A percentile compares a stretch with the other conserved stretches of the same genome.
phyloP scores from a whole-genome alignment of 352 stramenopile species.

The Phytophthora fragariaefolia region DNA sequence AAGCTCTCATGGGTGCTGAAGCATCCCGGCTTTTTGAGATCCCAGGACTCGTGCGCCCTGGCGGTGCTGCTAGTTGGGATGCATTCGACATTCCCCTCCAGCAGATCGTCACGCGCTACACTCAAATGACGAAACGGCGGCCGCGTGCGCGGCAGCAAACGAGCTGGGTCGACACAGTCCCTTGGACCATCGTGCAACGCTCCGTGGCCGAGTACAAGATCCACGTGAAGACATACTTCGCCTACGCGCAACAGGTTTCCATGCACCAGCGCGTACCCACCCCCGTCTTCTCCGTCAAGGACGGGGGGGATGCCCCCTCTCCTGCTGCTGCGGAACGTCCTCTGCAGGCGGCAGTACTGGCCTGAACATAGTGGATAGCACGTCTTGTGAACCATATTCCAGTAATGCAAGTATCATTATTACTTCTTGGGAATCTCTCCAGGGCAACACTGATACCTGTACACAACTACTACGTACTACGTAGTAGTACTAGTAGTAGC shows the following conservation, averaged over 20 bases:
- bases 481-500: no score
- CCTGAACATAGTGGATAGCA: slow-evolving; percentile 24
- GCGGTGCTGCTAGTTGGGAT: slow-evolving; percentile 54
- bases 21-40: slow-evolving; percentile 76
- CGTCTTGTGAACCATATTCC: slow-evolving; percentile 16
- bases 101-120: slow-evolving; percentile 58
- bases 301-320: slow-evolving; percentile 24
- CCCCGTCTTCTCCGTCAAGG: slow-evolving; percentile 61
- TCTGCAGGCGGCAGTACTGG: slow-evolving; percentile 31
- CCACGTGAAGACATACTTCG: slow-evolving; percentile 76
- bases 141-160: slow-evolving; percentile 14
- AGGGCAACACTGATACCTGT: not conserved
- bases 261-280: slow-evolving; percentile 72
- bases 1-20: slow-evolving; percentile 70
- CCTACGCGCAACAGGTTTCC: slow-evolving; percentile 58
- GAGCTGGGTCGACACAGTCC: slow-evolving; percentile 54
- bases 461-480: no score
- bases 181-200: slow-evolving; percentile 51
- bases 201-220: slow-evolving; percentile 72
- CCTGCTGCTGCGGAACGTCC: slow-evolving; percentile 8
- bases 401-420: slow-evolving; percentile 22
- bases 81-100: slow-evolving; percentile 68
- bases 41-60: slow-evolving; percentile 57
- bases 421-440: no score
- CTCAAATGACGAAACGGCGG: slow-evolving; percentile 49